Percentiles rank a stretch among this genome's conserved stretches.
Conservation (phyloP, 176 grass and related monocot genomes). For the Cenchrus fungigraminus region DNA sequence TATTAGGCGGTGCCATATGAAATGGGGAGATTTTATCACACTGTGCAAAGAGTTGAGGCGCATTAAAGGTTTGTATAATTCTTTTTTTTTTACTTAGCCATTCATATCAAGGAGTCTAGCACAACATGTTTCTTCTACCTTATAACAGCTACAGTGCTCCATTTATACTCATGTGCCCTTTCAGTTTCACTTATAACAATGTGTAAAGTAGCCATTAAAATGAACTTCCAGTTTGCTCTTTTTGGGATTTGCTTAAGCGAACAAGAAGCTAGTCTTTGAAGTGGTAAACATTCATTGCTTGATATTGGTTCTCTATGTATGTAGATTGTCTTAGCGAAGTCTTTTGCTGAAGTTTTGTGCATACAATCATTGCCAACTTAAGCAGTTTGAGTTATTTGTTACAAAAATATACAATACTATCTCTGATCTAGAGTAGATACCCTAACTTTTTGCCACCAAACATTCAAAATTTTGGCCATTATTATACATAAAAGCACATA, state of each 20-base stretch:
- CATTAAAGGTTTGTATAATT: conserved; percentile 80
- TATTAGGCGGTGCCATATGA: conserved; percentile 99
- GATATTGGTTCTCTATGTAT: conserved; percentile 1
- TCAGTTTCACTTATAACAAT: conserved; percentile 27
- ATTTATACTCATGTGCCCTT: background rate
- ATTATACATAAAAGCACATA: background rate
- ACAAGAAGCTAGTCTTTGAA: background rate
- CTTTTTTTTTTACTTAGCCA: background rate
- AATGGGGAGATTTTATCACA: conserved; percentile 99
- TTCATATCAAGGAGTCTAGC: conserved; percentile 6
- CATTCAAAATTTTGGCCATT: background rate
- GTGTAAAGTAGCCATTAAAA: background rate
- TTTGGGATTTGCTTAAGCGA: background rate
- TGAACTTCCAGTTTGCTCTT: background rate
- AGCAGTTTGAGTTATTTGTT: background rate
- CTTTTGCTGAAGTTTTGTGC: background rate
- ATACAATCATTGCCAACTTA: background rate
- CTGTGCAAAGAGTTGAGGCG: conserved; percentile 98
- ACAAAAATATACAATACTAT: background rate
- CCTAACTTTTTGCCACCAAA: conserved; percentile 1
- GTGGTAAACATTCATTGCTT: conserved; percentile 11
- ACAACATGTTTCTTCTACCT: conserved; percentile 2
- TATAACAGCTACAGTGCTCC: background rate
- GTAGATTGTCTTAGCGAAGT: conserved; percentile 2
- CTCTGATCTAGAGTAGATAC: background rate